Evolutionary conservation across 2,329 filamentous ascomycete species (phyloP).

Genomic region (Fusarium lateritium): DNA sequence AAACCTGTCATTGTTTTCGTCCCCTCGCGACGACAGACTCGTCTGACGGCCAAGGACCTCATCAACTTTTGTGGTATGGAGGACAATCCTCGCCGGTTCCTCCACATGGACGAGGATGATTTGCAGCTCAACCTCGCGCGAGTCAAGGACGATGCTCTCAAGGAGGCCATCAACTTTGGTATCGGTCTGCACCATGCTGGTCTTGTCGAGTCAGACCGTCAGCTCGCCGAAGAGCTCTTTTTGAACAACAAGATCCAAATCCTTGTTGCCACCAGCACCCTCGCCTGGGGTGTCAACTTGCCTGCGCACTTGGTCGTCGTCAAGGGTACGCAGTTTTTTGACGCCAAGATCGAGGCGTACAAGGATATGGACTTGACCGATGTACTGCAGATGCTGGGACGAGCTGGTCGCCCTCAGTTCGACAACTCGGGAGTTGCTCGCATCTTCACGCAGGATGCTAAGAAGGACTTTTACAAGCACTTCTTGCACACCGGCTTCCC

Average conservation of each 20-base stretch:
- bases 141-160: slow-evolving; percentile 93
- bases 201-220: slow-evolving; percentile 93
- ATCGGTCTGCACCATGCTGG: slow-evolving; percentile 98
- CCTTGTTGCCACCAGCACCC: slow-evolving; percentile 92
- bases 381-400: slow-evolving; percentile 96
- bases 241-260: slow-evolving; percentile 99
- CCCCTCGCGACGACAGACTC: slow-evolving; percentile 93
- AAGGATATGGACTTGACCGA: slow-evolving; percentile 99
- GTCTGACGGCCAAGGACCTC: slow-evolving; percentile 93
- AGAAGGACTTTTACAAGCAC: slow-evolving; percentile 99
- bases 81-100: slow-evolving; percentile 93
- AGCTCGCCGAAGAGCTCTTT: slow-evolving; percentile 93
- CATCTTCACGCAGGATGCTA: slow-evolving; percentile 97
- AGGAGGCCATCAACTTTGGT: slow-evolving; percentile 95
- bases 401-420: slow-evolving; percentile 95
- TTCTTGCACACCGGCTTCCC: slow-evolving; percentile 98
- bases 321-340: slow-evolving; percentile 98
- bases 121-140: slow-evolving; percentile 87
- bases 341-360: slow-evolving; percentile 97
- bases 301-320: slow-evolving; percentile 97
- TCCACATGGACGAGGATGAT: slow-evolving; percentile 95
- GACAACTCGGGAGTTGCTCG: slow-evolving; percentile 95
- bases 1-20: slow-evolving; percentile 99
- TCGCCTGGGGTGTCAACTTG: slow-evolving; percentile 98
- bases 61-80: slow-evolving; percentile 99